Conservation (phyloP, 2,329 filamentous ascomycete species). For the Penicillium brasilianum region DNA sequence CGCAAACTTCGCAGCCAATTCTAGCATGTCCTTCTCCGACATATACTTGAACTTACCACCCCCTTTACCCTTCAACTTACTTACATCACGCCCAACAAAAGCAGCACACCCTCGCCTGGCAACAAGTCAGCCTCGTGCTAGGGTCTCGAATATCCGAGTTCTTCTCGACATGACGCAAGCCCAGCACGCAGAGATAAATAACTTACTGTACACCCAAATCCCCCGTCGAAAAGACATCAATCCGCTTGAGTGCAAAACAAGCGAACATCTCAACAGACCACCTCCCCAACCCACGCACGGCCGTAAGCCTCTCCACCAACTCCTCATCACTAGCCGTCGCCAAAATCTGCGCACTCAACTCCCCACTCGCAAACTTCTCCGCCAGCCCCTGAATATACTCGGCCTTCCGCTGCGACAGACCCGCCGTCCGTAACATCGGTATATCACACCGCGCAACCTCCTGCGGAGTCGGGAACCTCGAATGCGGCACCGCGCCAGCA, state of each 20-base stretch:
- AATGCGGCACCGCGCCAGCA: constrained; percentile 12
- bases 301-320: constrained; percentile 78
- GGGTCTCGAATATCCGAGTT: background rate
- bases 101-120: constrained; percentile 80
- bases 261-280: constrained; percentile 99
- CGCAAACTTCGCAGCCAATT: constrained; percentile 76
- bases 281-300: constrained; percentile 81
- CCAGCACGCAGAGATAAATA: background rate
- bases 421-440: constrained; percentile 76
- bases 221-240: constrained; percentile 91
- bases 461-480: constrained; percentile 73
- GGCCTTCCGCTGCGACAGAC: constrained; percentile 90
- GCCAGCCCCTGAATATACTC: constrained; percentile 91
- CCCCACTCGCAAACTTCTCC: constrained; percentile 75
- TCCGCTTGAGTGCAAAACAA: constrained; percentile 89
- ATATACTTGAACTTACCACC: constrained; percentile 98
- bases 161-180: background rate
- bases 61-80: constrained; percentile 77
- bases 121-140: constrained; percentile 18
- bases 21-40: constrained; percentile 88
- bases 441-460: constrained; percentile 70
- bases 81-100: constrained; percentile 80
- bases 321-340: constrained; percentile 83
- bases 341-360: constrained; percentile 76
- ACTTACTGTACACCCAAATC: constrained; percentile 86